Base-by-base conservation (phyloP, 306 rosid genomes). In the Malus orientalis region DNA sequence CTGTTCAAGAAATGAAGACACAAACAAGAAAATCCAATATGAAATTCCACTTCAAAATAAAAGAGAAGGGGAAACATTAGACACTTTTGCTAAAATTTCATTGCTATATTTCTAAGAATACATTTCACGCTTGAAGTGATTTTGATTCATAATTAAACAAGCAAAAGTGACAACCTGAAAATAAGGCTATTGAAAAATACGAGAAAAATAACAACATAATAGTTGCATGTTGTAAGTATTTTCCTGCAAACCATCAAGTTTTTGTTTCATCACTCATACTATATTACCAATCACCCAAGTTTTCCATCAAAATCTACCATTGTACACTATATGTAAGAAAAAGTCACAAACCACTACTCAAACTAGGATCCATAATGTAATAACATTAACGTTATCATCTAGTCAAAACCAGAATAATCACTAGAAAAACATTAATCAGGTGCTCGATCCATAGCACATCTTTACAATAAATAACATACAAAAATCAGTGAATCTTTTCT, bases 401-500 rank as follows among this genome's bases (percentile, higher is more conserved):
- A 8, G 1, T 51, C 57, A 33, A 59, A 59, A 11, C 5, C 20
- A 42, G 45, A 42, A 42, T 40, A 42, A 42, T 42, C 45, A 42
- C 45, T 42, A 55, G 42, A 55, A n/a, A 4, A 25, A 60, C 33
- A 27, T 11, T 23, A 30, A 36, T 51, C 75, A 71, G 75, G 20
- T 30, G 65, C 58, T 29, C 42, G 45, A 70, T 29, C 9, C 4
- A 33, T 5, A 54, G 20, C 75, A 32, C 4, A 54, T 54, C 32
- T 20, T 18, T 58, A 73, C n/a, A 72, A 38, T 20, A 80, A 74
- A 64, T 25, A 36, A 69, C 97, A 68, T 89, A 92, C 96, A 86
- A 76, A 92, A 92, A 82, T 92, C 88, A 4, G 87, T 74, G 70
- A 92, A 85, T 73, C 80, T 84, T 77, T 82, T 90, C 82, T 81